Evolutionary conservation across 768 basidiomycete species (phyloP), one percentile per base, ranked within the genome.

Genomic region (Erythrobasidium yunnanense): DNA sequence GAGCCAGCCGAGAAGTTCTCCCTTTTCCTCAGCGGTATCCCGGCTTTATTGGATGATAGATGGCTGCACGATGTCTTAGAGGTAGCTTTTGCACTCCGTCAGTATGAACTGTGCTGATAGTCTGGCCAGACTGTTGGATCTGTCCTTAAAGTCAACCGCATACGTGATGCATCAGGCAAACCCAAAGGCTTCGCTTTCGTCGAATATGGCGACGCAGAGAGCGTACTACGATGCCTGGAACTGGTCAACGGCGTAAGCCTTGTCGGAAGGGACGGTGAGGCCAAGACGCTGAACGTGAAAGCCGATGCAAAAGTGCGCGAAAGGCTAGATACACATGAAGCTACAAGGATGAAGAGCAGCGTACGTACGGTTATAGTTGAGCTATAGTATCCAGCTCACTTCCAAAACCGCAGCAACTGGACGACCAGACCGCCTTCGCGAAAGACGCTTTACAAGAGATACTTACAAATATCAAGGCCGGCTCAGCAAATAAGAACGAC

Each of bases 171-270:
- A 25, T 85, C 87, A 18, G 89, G 92, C 73, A 89, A 92, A 76
- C 87, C 92, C 4, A 88, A 92, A 78, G 90, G 90, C 1, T 97
- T 97, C 74, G 95, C 92, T 8, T 99, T 97, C 77, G 93, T 90
- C 53, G 88, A 93, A 75, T 97, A 83, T 74, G 88, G 92, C 74
- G 92, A 92, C 60, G 89, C 93, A 15, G 88, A 92, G 74, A 84
- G 86, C 67, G 91, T 95, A 2, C 77, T 92, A 68, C 81, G 92
- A 68, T 88, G 84, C 46, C 76, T 87, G 70, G 76, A 78, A 32
- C 79, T 87, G 67, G 77, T 88, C 69, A 83, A 87, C 72, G 79
- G 81, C 18, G 77, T 84, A 47, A 82, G 82, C 70, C 73, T 88
- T 38, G 84, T 85, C 8, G 83, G 84, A 55, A 74, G 83, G 67